Percentiles rank a stretch among this genome's conserved stretches.
Evolutionary conservation across 192 early-diverging fungal species (phyloP).

Genomic region (Coemansia sp.): DNA sequence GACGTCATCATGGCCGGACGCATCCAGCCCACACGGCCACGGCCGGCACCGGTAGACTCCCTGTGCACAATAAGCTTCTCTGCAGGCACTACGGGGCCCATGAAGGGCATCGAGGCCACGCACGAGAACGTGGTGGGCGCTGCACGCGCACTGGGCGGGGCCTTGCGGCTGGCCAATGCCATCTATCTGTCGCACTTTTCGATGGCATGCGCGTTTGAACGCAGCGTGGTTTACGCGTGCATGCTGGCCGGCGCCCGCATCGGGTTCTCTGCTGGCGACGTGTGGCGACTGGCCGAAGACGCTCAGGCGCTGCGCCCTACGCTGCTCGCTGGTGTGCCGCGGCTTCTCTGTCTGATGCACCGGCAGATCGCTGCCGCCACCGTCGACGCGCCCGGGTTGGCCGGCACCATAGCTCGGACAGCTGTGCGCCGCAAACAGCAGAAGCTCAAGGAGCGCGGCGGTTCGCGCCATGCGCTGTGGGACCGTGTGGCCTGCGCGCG

Average conservation of each 20-base stretch:
- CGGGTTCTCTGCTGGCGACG: constrained; percentile 69
- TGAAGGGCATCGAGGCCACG: constrained; percentile 68
- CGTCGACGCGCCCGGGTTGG: constrained; percentile 58
- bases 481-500: constrained; percentile 81
- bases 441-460: constrained; percentile 43
- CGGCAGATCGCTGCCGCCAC: constrained; percentile 62
- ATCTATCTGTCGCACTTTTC: constrained; percentile 75
- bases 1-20: constrained; percentile 59
- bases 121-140: constrained; percentile 64
- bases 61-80: constrained; percentile 73
- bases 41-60: constrained; percentile 62
- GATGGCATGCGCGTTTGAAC: constrained; percentile 82
- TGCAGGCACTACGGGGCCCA: constrained; percentile 77
- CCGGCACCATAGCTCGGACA: constrained; percentile 59
- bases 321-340: constrained; percentile 82
- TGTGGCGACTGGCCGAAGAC: constrained; percentile 73
- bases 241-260: constrained; percentile 63
- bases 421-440: constrained; percentile 61
- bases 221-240: constrained; percentile 55
- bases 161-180: constrained; percentile 18
- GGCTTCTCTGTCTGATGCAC: constrained; percentile 85
- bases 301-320: constrained; percentile 80
- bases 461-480: constrained; percentile 70
- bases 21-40: constrained; percentile 52
- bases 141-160: constrained; percentile 13